These are phyloP conservation scores for Aspergillus udagawae DNA, from an alignment of 2,329 filamentous ascomycete genomes.

Conservation along the genomic window DNA sequence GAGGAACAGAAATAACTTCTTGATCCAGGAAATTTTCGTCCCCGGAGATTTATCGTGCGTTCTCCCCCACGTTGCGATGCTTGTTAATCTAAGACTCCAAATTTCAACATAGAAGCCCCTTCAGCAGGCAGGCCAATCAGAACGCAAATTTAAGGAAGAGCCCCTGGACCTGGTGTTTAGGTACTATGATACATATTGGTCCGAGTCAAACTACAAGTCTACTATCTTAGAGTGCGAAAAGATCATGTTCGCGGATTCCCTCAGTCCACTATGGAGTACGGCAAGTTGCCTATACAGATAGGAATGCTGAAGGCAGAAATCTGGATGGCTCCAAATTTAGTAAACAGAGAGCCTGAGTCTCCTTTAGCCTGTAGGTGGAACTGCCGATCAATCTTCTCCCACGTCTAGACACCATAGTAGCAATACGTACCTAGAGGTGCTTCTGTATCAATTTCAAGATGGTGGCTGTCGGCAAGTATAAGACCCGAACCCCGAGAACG, in stretches of 20 bases:
- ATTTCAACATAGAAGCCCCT: neutral
- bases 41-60: neutral
- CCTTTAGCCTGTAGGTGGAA: neutral
- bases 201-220: no score
- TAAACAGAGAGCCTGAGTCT: neutral
- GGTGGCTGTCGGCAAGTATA: neutral
- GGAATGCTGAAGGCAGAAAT: neutral
- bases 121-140: neutral
- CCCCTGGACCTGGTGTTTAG: neutral
- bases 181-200: no score
- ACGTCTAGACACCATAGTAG: no score
- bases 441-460: neutral
- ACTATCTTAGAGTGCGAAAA: neutral
- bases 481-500: neutral
- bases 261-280: neutral
- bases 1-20: neutral
- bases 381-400: neutral
- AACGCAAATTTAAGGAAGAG: neutral
- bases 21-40: neutral
- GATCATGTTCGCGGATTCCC: neutral
- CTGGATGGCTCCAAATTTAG: neutral
- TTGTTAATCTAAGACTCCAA: neutral
- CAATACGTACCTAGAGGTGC: no score
- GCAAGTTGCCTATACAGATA: no score
- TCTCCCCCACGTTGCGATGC: neutral